Evolutionary conservation across 2,329 filamentous ascomycete species (phyloP), one percentile per base, ranked within the genome.

Genomic region (Eutypella sp.): DNA sequence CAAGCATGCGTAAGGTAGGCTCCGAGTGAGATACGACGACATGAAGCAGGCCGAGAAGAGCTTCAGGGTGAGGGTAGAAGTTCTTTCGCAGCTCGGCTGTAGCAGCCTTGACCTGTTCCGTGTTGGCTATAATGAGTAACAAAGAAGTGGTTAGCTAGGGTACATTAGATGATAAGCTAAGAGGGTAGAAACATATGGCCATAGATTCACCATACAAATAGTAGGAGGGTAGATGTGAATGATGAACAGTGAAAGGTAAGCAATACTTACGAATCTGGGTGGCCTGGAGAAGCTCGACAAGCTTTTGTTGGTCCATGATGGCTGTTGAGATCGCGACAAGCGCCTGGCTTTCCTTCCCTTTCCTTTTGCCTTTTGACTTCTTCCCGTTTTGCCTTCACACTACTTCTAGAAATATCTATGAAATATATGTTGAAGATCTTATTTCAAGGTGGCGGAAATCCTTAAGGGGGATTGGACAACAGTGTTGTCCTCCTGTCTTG

Each of bases 81-180:
- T 87, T 88, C 70, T 95, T 93, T 70, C 95, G 91, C 49, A 97
- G 82, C 60, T 90, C 84, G 48, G 87, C 82, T 16, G 92, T 99
- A 52, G 91, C 89, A 56, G 87, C 82, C 79, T 96, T 95, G 68
- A 95, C 84, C 70, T 84, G 83, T 58, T 88, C 83, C 56, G 90
- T 96, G 71, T 95, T 85, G 64, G 93, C 90, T 95, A 62, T 59
- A 44, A 54, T n/a, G n/a, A n/a, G n/a, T n/a, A 47, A 51, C 57
- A 39, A 52, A 50, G 39, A 51, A 22, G 43, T 31, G n/a, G 66
- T 73, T 55, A 75, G 67, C 51, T 49, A 51, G 10, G 47, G 23
- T 42, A 44, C 23, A 51, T 25, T 49, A 40, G 37, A 27, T 43
- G 40, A 20, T 42, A 41, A 43, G 44, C 47, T 44, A 46, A 54